Conservation (phyloP, 2,329 filamentous ascomycete species). For the Pseudopyricularia javanii region DNA sequence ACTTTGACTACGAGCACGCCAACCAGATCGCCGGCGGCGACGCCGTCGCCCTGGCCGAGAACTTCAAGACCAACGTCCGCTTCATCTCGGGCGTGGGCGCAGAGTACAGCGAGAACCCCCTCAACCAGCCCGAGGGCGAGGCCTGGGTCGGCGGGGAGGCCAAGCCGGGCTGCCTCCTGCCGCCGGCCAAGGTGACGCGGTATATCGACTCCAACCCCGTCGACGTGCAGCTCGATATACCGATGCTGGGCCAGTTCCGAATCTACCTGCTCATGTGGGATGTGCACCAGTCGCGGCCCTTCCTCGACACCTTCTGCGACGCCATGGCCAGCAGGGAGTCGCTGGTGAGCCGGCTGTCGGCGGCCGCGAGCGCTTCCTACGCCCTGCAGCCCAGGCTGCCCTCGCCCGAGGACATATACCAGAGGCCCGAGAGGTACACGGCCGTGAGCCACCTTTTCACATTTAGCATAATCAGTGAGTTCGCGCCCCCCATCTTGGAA, state of each 20-base stretch:
- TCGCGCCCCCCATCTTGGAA: no score
- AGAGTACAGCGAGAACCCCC: constrained; percentile 37
- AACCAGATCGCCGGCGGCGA: constrained; percentile 42
- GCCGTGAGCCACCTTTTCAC: constrained; percentile 58
- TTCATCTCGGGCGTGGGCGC: constrained; percentile 58
- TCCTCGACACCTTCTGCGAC: constrained; percentile 47
- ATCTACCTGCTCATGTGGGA: constrained; percentile 60
- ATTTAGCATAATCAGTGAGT: constrained; percentile 53
- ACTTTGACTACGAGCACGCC: constrained; percentile 39
- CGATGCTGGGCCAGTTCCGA: constrained; percentile 65
- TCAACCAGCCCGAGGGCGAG: constrained; percentile 30
- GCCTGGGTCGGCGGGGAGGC: constrained; percentile 32
- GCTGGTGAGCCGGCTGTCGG: constrained; percentile 47
- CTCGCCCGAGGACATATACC: constrained; percentile 52
- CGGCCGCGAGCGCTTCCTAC: constrained; percentile 50
- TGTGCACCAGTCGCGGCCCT: constrained; percentile 39
- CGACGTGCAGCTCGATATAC: constrained; percentile 66
- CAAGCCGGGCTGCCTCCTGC: constrained; percentile 42
- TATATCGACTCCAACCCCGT: constrained; percentile 71
- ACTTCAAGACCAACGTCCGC: constrained; percentile 53
- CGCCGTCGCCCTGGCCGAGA: constrained; percentile 43
- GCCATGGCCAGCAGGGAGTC: constrained; percentile 37
- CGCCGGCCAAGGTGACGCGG: constrained; percentile 58
- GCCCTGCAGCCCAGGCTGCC: constrained; percentile 41
- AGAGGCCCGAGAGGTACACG: constrained; percentile 56